Evolutionary conservation across 2,329 filamentous ascomycete genomes (phyloP).

Genomic region (Westerdykella sp.): DNA sequence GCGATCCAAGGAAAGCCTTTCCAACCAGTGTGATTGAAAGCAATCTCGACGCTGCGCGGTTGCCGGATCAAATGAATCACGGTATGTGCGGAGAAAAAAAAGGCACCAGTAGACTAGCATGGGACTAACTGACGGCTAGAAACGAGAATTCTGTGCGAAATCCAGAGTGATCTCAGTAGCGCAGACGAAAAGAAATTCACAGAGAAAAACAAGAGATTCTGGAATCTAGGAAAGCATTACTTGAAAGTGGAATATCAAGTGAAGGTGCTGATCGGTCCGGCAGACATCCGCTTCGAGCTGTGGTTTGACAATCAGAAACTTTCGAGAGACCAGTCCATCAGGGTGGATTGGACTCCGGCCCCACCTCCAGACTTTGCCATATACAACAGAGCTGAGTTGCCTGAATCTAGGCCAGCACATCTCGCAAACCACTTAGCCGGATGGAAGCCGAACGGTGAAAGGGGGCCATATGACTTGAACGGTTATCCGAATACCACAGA

Average conservation of each 20-base stretch:
- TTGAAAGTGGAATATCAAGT: slow-evolving; percentile 33
- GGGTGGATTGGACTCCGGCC: slow-evolving; percentile 28
- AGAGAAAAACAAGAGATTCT: slow-evolving; percentile 34
- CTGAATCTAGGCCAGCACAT: slow-evolving; percentile 3
- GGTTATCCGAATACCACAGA: not conserved
- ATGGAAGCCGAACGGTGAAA: not conserved
- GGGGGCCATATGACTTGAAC: not conserved
- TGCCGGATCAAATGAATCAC: slow-evolving; percentile 26
- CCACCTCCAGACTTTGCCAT: slow-evolving; percentile 8
- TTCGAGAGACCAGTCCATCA: slow-evolving; percentile 29
- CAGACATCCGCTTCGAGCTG: slow-evolving; percentile 36
- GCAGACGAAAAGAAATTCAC: slow-evolving; percentile 30
- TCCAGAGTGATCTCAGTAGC: slow-evolving; percentile 27
- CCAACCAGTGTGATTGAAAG: slow-evolving; percentile 29
- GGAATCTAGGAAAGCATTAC: slow-evolving; percentile 30
- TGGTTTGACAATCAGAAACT: slow-evolving; percentile 35
- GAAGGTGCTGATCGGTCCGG: slow-evolving; percentile 35
- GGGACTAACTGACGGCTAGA: slow-evolving; percentile 9
- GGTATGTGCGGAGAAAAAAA: slow-evolving; percentile 10
- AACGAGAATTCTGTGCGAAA: slow-evolving; percentile 32
- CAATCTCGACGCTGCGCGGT: slow-evolving; percentile 14
- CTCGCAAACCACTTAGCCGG: not conserved
- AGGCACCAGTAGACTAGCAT: not conserved
- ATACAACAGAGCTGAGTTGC: slow-evolving; percentile 14
- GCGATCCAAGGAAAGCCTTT: slow-evolving; percentile 28